Percentiles rank a stretch among this genome's conserved stretches.
Evolutionary conservation across 1,139 yeast species (phyloP).

Genomic region (Kodamaea ohmeri): DNA sequence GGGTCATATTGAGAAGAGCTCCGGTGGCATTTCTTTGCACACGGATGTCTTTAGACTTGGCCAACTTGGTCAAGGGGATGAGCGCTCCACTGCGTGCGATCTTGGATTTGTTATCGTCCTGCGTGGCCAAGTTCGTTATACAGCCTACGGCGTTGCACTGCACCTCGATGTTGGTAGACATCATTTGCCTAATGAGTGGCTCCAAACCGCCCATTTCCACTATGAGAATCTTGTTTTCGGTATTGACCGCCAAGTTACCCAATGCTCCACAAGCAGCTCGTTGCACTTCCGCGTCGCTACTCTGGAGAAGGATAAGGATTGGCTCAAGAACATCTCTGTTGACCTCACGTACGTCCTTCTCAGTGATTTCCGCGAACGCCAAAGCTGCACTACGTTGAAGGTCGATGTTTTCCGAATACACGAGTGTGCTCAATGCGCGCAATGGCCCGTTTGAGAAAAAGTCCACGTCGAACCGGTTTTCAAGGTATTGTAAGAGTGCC

Average conservation of each 20-base stretch:
- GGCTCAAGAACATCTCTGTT: slow-evolving; percentile 92
- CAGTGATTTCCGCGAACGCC: slow-evolving; percentile 98
- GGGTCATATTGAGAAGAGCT: slow-evolving; percentile 96
- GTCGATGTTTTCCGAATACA: slow-evolving; percentile 91
- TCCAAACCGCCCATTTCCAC: slow-evolving; percentile 98
- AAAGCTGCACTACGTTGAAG: slow-evolving; percentile 96
- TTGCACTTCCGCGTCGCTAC: slow-evolving; percentile 90
- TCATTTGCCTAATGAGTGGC: slow-evolving; percentile 95
- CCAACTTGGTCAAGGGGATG: slow-evolving; percentile 88
- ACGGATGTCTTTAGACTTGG: slow-evolving; percentile 89
- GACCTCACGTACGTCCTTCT: slow-evolving; percentile 89
- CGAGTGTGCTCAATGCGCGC: slow-evolving; percentile 86
- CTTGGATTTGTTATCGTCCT: slow-evolving; percentile 92
- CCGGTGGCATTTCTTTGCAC: slow-evolving; percentile 99
- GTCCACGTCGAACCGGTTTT: slow-evolving; percentile 81
- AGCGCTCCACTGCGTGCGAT: slow-evolving; percentile 97
- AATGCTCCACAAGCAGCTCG: slow-evolving; percentile 98
- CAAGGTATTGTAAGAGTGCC: slow-evolving; percentile 81
- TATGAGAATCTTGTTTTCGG: slow-evolving; percentile 86
- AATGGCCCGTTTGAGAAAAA: slow-evolving; percentile 90
- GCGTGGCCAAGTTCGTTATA: slow-evolving; percentile 97
- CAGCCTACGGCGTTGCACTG: slow-evolving; percentile 99
- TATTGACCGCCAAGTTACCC: slow-evolving; percentile 95
- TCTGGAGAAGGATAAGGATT: slow-evolving; percentile 78
- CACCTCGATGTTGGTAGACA: slow-evolving; percentile 94